Base-by-base conservation (phyloP, 1,284 basidiomycete genomes). In the Trametes sp. region DNA sequence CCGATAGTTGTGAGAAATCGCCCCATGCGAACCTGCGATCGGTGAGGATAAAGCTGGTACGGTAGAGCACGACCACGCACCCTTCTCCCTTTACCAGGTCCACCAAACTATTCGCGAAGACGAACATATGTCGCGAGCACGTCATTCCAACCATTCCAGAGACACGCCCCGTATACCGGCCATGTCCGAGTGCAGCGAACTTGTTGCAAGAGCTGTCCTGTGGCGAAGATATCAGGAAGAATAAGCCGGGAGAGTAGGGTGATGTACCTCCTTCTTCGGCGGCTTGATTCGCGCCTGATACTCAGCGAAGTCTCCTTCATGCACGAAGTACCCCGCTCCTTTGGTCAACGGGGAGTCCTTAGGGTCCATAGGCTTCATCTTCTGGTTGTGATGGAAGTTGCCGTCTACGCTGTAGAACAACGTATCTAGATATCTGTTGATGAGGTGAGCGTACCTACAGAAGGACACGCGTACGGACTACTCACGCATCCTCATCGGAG, bases 351-450 rank as follows among this genome's bases (percentile, higher is more conserved):
- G 48, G 24, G 46, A 26, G 26, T 68, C 66, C 8, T 52, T 24
- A 0, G 28, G 42, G 29, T 68, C 63, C 24, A 56, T 46, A 2
- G 63, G 62, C 29, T 64, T 64, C n/a, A 55, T 31, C 46, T 60
- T 67, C 55, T 62, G 63, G 6, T 33, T 55, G 1, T 54, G 54
- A 8, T 67, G 62, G 46, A 67, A 64, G 50, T 64, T 67, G 16
- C 66, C 62, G 33, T 64, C 60, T 4, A 57, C 38, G 10, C 50
- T 54, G 45, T 54, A 33, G 44, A 44, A 57, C 0, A 63, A 42
- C 3, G 42, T 54, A 19, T 64, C 63, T 2, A 67, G 55, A 26
- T 57, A 65, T n/a, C 64, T 65, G 33, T 21, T 3, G 13, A 2
- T 35, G 9, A 10, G 38, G 1, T 31, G 11, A 29, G 38, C 23